phyloP scores from a whole-genome alignment of 768 basidiomycete genomes.

The Chalciporus pseudorubinellus region DNA sequence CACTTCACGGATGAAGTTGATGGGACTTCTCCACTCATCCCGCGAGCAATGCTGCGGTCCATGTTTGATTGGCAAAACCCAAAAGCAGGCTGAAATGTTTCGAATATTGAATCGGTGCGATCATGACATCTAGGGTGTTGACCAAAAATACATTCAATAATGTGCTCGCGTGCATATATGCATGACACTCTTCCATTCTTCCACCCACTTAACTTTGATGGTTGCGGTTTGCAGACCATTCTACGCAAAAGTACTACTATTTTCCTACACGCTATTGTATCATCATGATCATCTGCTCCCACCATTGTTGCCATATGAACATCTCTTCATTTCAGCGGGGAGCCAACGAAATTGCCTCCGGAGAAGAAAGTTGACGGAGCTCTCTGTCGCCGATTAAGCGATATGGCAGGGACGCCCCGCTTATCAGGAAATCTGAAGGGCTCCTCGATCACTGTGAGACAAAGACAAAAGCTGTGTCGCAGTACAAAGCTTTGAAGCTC shows the following conservation, averaged over 20 bases:
- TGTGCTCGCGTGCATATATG: background rate
- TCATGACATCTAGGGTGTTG: background rate
- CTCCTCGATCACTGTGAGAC: conserved; percentile 12
- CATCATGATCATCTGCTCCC: conserved; percentile 1
- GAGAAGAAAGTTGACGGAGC: conserved; percentile 22
- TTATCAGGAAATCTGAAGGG: conserved; percentile 26
- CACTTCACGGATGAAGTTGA: background rate
- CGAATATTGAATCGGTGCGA: background rate
- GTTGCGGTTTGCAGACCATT: background rate
- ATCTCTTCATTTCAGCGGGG: background rate
- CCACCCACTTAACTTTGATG: conserved; percentile 1
- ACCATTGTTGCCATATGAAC: conserved; percentile 9
- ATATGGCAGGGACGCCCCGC: conserved; percentile 23
- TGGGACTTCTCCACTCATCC: conserved; percentile 6
- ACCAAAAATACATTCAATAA: conserved; percentile 12
- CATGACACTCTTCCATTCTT: background rate
- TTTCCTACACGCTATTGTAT: conserved; percentile 22
- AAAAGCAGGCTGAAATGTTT: background rate
- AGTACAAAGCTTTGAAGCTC: conserved; percentile 1
- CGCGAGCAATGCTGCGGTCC: conserved; percentile 5
- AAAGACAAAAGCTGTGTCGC: conserved; percentile 12
- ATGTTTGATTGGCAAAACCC: conserved; percentile 21
- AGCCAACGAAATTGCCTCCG: conserved; percentile 9
- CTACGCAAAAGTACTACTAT: conserved; percentile 20
- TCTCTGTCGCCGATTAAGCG: conserved; percentile 23